Conservation (phyloP, 2,329 filamentous ascomycete species). For the Xylariaceae sp. region DNA sequence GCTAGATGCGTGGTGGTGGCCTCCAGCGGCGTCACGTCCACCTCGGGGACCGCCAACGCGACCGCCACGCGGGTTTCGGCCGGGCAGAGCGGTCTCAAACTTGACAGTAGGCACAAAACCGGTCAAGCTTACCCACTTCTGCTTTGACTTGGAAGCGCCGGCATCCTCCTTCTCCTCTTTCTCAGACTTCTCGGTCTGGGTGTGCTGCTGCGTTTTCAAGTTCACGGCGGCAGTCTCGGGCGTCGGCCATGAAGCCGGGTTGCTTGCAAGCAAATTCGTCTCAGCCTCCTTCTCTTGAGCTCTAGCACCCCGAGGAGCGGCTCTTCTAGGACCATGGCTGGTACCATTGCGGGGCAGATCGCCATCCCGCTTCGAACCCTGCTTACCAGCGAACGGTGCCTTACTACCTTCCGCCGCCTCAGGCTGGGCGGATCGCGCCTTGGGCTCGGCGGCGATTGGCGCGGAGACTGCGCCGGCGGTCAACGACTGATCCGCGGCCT, state of each 20-base stretch:
- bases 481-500: constrained; percentile 27
- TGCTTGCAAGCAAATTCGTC: constrained; percentile 65
- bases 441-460: constrained; percentile 19
- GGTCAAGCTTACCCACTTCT: constrained; percentile 80
- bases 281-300: constrained; percentile 41
- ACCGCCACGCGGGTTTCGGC: constrained; percentile 47
- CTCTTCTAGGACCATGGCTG: constrained; percentile 39
- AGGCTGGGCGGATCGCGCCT: constrained; percentile 17
- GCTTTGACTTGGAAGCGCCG: constrained; percentile 42
- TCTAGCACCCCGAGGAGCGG: constrained; percentile 42
- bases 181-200: constrained; percentile 55
- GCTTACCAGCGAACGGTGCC: constrained; percentile 36
- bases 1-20: constrained; percentile 18
- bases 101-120: constrained; percentile 73
- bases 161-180: constrained; percentile 58
- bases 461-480: not conserved
- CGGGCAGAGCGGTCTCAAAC: constrained; percentile 76
- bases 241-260: constrained; percentile 83
- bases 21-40: constrained; percentile 27
- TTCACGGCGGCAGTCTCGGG: constrained; percentile 74
- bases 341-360: constrained; percentile 38
- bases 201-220: constrained; percentile 64
- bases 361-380: constrained; percentile 39
- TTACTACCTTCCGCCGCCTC: constrained; percentile 28
- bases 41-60: constrained; percentile 29